phyloP scores from a whole-genome alignment of 495 filamentous ascomycete genomes.

The Penicillium pulvis region DNA sequence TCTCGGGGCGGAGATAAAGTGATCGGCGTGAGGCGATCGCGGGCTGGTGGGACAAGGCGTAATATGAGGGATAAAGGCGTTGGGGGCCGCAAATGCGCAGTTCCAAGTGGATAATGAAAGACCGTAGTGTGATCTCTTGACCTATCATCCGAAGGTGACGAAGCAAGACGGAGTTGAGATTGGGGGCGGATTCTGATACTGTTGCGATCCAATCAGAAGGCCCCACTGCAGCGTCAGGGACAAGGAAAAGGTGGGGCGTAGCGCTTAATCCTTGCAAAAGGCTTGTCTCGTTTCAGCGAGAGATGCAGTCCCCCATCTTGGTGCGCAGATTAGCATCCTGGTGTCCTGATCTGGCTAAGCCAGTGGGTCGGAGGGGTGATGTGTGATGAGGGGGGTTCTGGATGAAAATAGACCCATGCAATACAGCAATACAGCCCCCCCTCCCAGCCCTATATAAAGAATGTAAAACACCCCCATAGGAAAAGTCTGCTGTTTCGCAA shows the following conservation, averaged over 20 bases:
- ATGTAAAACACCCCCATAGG: not conserved
- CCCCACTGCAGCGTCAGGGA: not conserved
- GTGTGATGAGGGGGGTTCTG: not conserved
- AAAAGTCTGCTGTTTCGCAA: not conserved
- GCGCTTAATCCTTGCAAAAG: conserved; percentile 1
- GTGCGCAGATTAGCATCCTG: not conserved
- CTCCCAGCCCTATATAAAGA: not conserved
- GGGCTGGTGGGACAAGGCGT: not conserved
- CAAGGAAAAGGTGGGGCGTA: not conserved
- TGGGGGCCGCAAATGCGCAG: not conserved
- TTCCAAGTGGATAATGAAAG: not conserved
- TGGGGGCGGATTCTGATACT: conserved; percentile 1
- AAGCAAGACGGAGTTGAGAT: not conserved
- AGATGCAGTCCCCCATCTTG: not conserved
- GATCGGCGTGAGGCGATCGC: not conserved
- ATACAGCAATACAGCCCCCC: not conserved
- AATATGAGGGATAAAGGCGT: not conserved
- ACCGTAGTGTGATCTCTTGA: not conserved
- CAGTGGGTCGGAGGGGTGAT: conserved; percentile 1
- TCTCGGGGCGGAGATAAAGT: not conserved
- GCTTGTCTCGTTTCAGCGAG: not conserved
- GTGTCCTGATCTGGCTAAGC: not conserved
- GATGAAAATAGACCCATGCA: not conserved
- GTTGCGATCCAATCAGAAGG: not conserved
- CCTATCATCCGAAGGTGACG: not conserved